phyloP scores from a whole-genome alignment of 2,329 filamentous ascomycete species.

The Aspergillus transmontanensis region DNA sequence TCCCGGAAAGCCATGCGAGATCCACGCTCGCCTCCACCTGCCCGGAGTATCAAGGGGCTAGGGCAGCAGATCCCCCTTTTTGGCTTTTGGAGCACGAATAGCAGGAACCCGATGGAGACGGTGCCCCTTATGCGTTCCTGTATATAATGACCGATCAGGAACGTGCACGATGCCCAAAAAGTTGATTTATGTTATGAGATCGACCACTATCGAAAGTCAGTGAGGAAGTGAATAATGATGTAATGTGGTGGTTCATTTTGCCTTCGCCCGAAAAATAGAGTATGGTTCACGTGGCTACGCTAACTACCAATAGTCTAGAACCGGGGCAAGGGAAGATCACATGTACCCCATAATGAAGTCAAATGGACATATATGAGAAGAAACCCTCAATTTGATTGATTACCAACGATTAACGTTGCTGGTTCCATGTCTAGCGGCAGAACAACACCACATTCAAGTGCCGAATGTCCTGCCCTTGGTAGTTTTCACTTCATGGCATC shows the following conservation, averaged over 20 bases:
- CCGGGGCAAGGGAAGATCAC: neutral
- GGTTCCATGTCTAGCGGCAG: neutral
- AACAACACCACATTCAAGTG: neutral
- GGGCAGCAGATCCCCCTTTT: constrained; percentile 2
- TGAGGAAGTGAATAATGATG: neutral
- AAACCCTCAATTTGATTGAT: neutral
- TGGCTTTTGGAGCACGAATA: neutral
- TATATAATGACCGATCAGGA: neutral
- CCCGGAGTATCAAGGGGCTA: neutral
- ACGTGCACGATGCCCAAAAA: neutral
- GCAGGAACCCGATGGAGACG: neutral
- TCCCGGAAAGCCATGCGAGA: neutral
- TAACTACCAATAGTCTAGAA: neutral
- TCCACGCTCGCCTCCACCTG: neutral
- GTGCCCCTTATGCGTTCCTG: neutral
- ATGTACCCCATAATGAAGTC: neutral
- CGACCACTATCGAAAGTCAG: neutral
- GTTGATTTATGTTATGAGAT: neutral
- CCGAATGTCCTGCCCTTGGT: neutral
- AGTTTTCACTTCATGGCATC: neutral
- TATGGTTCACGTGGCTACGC: neutral
- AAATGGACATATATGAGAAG: no score
- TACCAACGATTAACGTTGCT: neutral
- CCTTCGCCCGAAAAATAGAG: neutral
- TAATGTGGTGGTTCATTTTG: neutral